Evolutionary conservation across 257 asterid species (phyloP).

Genomic region (Solanum ahanhuiri): DNA sequence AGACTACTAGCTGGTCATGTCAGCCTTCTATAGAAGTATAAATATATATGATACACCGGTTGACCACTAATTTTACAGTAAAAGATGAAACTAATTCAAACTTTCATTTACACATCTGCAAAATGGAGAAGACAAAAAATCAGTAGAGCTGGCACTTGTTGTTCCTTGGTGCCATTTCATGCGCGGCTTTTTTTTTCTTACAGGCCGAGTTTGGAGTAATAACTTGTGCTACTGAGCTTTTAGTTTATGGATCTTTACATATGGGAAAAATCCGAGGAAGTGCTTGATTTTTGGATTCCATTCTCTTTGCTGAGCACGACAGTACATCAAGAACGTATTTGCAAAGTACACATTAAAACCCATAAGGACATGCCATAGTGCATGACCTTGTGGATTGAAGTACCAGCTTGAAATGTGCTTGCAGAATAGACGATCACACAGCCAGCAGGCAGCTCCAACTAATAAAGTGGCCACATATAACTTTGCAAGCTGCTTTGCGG

Average conservation of each 20-base stretch:
- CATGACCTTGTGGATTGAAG: constrained; percentile 88
- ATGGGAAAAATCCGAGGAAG: constrained; percentile 55
- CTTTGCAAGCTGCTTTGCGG: constrained; percentile 76
- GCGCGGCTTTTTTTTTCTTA: not conserved
- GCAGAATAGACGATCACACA: constrained; percentile 64
- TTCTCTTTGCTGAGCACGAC: constrained; percentile 86
- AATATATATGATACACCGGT: not conserved
- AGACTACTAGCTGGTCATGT: not conserved
- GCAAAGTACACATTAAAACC: constrained; percentile 85
- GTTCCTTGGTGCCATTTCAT: constrained; percentile 12
- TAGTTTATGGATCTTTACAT: constrained; percentile 70
- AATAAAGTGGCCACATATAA: constrained; percentile 45
- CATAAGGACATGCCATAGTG: constrained; percentile 83
- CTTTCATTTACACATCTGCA: not conserved
- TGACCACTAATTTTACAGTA: not conserved
- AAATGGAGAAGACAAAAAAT: not conserved
- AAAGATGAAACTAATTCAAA: not conserved
- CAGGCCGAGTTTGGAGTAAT: not conserved
- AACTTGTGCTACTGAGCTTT: constrained; percentile 45
- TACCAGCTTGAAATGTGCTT: constrained; percentile 37
- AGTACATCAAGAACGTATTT: constrained; percentile 76
- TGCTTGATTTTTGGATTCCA: constrained; percentile 68
- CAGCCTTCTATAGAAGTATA: not conserved
- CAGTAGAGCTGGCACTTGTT: constrained; percentile 4
- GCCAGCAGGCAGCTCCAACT: constrained; percentile 55